Evolutionary conservation across 2,329 filamentous ascomycete species (phyloP).

Genomic region (Trichoderma sp.): DNA sequence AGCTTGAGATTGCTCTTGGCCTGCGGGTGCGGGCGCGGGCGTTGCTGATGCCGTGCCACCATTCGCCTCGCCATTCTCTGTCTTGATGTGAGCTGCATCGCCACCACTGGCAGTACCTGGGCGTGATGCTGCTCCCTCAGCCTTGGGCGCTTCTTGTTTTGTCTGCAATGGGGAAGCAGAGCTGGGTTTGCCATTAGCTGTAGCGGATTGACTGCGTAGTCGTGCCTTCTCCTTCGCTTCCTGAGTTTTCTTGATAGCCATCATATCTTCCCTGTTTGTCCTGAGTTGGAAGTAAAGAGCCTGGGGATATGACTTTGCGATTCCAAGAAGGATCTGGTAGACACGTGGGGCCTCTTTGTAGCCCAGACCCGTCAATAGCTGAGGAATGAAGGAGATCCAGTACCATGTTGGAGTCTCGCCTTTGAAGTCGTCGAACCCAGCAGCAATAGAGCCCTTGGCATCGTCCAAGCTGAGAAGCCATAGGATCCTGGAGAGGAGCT

Average conservation of each 20-base stretch:
- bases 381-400: conserved; percentile 99
- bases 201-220: conserved; percentile 49
- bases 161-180: conserved; percentile 48
- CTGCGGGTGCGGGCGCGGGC: conserved; percentile 31
- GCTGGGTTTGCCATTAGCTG: conserved; percentile 46
- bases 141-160: conserved; percentile 53
- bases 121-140: conserved; percentile 44
- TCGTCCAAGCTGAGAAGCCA: conserved; percentile 97
- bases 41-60: conserved; percentile 30
- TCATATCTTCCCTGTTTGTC: conserved; percentile 92
- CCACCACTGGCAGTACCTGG: conserved; percentile 55
- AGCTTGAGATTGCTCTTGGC: conserved; percentile 15
- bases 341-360: conserved; percentile 89
- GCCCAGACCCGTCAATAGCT: conserved; percentile 86
- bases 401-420: conserved; percentile 98
- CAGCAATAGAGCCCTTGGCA: conserved; percentile 75
- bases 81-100: conserved; percentile 45
- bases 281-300: conserved; percentile 93
- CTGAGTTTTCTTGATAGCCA: conserved; percentile 85
- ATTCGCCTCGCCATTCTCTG: conserved; percentile 44
- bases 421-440: conserved; percentile 94
- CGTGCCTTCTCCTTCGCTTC: conserved; percentile 69
- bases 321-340: conserved; percentile 83
- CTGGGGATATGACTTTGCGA: conserved; percentile 95
- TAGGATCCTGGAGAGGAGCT: conserved; percentile 87